These are phyloP conservation scores for Beta corolliflora DNA, from an alignment of 179 eudicot species.

Conservation along the genomic window DNA sequence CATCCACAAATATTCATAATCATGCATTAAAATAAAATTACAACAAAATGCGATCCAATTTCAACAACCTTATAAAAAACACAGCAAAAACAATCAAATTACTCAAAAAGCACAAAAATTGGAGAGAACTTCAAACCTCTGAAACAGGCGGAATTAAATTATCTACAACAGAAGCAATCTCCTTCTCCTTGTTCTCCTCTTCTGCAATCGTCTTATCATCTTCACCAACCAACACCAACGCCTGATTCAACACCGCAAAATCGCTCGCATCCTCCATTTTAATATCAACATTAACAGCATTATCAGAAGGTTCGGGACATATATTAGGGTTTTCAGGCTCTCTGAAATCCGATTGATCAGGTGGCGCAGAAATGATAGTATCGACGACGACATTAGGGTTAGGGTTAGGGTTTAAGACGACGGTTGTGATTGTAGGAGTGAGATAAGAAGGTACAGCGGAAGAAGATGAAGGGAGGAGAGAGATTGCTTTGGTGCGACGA, in stretches of 20 bases:
- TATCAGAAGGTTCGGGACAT: background rate
- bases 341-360: background rate
- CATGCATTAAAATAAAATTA: background rate
- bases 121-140: constrained; percentile 17
- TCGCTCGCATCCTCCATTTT: constrained; percentile 10
- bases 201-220: background rate
- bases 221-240: constrained; percentile 2
- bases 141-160: background rate
- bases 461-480: constrained; percentile 46
- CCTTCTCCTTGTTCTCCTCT: constrained; percentile 15
- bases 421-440: constrained; percentile 12
- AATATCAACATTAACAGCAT: constrained; percentile 1
- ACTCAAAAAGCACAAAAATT: background rate
- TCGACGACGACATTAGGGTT: background rate
- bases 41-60: background rate
- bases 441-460: constrained; percentile 5
- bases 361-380: background rate
- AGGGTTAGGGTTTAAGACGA: constrained; percentile 25
- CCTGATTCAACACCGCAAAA: constrained; percentile 7
- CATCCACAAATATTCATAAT: background rate
- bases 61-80: background rate
- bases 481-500: constrained; percentile 71
- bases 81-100: background rate
- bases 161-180: background rate
- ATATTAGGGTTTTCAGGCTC: constrained; percentile 17